Conservation (phyloP, 192 early-diverging fungal species). For the Phycomyces blakesleeanus region DNA sequence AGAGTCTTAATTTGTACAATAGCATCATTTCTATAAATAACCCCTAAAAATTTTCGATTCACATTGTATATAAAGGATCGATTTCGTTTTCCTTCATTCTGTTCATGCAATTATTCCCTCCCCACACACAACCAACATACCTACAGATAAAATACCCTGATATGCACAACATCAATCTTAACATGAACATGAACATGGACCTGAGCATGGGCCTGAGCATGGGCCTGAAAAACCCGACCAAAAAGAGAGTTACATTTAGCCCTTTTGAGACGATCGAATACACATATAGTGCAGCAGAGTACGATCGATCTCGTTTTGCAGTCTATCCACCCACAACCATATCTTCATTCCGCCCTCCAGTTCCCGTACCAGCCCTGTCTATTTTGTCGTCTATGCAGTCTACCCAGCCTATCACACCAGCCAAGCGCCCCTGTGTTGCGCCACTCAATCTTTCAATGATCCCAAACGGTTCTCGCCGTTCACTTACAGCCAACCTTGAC, state of each 20-base stretch:
- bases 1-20: too few species aligned
- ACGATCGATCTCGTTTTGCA: conserved; percentile 18
- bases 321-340: background rate
- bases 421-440: background rate
- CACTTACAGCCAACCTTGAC: background rate
- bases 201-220: too few species aligned
- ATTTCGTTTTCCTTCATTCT: too few species aligned
- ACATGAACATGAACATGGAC: background rate
- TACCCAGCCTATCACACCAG: background rate
- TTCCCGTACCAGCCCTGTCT: background rate
- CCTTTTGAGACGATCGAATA: background rate
- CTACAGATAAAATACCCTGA: too few species aligned
- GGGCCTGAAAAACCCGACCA: background rate
- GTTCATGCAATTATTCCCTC: too few species aligned
- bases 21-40: too few species aligned
- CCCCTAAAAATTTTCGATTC: too few species aligned
- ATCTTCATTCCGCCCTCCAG: conserved; percentile 4
- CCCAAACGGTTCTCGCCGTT: conserved; percentile 12
- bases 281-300: conserved; percentile 14
- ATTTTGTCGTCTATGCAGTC: background rate
- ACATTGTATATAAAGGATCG: too few species aligned
- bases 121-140: too few species aligned
- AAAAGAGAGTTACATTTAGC: conserved; percentile 8
- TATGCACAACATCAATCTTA: background rate
- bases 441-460: conserved; percentile 16